Evolutionary conservation across 2,329 filamentous ascomycete genomes (phyloP), one percentile per base, ranked within the genome.

Genomic region (Fonsecaea pedrosoi): DNA sequence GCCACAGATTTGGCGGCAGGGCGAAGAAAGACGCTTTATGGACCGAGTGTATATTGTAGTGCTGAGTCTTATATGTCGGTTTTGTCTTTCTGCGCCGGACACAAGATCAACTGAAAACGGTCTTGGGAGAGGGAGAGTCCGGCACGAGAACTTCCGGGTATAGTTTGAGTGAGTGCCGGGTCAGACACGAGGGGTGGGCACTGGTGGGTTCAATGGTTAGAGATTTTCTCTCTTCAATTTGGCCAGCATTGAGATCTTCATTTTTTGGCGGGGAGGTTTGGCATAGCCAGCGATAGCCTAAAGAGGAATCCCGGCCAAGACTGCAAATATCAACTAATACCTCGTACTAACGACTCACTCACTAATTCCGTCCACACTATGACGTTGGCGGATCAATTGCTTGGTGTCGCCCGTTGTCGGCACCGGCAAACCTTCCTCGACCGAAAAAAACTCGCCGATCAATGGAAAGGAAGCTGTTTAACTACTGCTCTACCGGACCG

Each of bases 401-500:
- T 10, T 60, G 54, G 3, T 48, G 13, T 8, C n/a, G 57, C 42
- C 15, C 8, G 12, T 8, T 50, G 18, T 53, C 42, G 21, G 37
- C 12, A n/a, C 50, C 64, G 64, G 59, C 32, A 53, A 34, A 66
- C 64, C 54, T 66, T 54, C 64, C 64, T 50, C 45, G 18, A 32
- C 18, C 21, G 45, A 25, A 50, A 50, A 50, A 50, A 50, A 12
- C 45, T 50, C 45, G 34, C 32, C 59, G 35, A 54, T 54, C 45
- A 54, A 35, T 61, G 42, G 57, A 34, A 60, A 40, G 42, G 40
- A 34, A 60, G 57, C 57, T 60, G 40, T 8, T 45, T 25, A 8
- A 12, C 45, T 25, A 12, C 45, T 25, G 21, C 25, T 50, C 45
- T 9, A 30, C 45, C 10, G 18, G 6, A 25, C 12, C 9, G 30